phyloP scores from a whole-genome alignment of 768 basidiomycete genomes.

The Collybiopsis luxurians region DNA sequence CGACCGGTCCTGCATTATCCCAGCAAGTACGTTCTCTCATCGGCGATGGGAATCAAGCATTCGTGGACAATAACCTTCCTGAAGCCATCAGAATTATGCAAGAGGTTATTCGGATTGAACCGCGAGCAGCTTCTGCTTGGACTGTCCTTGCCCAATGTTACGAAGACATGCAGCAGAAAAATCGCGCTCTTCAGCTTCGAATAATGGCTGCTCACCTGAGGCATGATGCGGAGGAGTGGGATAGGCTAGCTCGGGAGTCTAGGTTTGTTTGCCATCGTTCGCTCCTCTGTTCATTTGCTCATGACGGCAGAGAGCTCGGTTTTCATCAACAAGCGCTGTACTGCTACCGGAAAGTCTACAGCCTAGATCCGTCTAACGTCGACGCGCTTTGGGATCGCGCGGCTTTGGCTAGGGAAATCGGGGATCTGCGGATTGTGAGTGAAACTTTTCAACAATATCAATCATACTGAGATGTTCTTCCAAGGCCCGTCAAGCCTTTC shows the following conservation, averaged over 20 bases:
- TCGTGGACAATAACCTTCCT: slow-evolving; percentile 63
- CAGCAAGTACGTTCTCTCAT: slow-evolving; percentile 72
- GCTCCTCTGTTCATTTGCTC: background rate
- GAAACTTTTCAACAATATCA: background rate
- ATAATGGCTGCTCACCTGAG: slow-evolving; percentile 90
- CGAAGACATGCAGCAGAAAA: slow-evolving; percentile 62
- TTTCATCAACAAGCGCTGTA: slow-evolving; percentile 87
- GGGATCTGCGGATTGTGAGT: slow-evolving; percentile 64
- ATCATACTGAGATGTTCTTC: background rate
- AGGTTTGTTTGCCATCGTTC: slow-evolving; percentile 38
- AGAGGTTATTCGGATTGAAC: slow-evolving; percentile 93
- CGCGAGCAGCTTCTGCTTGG: slow-evolving; percentile 82
- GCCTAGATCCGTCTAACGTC: slow-evolving; percentile 76
- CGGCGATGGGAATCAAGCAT: slow-evolving; percentile 85
- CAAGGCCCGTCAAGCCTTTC: slow-evolving; percentile 61
- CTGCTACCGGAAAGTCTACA: slow-evolving; percentile 83
- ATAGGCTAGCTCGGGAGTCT: slow-evolving; percentile 70
- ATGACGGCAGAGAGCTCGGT: slow-evolving; percentile 48
- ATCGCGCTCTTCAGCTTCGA: slow-evolving; percentile 76
- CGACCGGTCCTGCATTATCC: slow-evolving; percentile 54
- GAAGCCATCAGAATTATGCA: slow-evolving; percentile 79
- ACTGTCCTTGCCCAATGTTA: slow-evolving; percentile 84
- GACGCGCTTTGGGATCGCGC: slow-evolving; percentile 91
- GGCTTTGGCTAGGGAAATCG: slow-evolving; percentile 71
- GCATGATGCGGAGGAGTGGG: slow-evolving; percentile 87